Base-by-base conservation (phyloP, 2,329 filamentous ascomycete genomes). In the Diaporthe sp. region DNA sequence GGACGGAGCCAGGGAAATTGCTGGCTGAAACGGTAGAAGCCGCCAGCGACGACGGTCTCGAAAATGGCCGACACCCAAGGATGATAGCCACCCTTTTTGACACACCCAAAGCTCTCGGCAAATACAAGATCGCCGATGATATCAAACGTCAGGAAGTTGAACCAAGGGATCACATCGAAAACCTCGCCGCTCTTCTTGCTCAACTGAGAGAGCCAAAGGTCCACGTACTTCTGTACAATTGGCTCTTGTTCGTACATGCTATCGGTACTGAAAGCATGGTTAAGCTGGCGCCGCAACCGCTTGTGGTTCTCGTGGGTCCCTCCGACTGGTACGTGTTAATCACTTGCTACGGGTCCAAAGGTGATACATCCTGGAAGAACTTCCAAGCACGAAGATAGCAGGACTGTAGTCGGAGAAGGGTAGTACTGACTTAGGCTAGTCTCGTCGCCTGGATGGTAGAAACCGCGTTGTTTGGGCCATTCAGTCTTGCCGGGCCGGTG, bases 111-210 rank as follows among this genome's bases (percentile, higher is more conserved):
- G 0, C 78, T 75, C 58, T 78, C 78, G 15, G 75, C 77, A 34
- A 79, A 79, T 31, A 75, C 72, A 42, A 79, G 73, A 31, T 77
- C 76, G 31, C 78, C 77, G 8, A 78, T 79, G 15, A 79, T 73
- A 46, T 79, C 78, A 37, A 79, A 79, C 2, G 72, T 77, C 25
- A 67, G 62, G 34, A 73, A 82, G 65, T 82, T 79, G 71, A 75
- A 58, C 74, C 74, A 75, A 13, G n/a, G 60, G n/a, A 75, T 49
- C 7, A 75, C 2, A 10, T 75, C 44, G 34, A 75, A 60, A 0
- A 6, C 5, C 51, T 75, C 70, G 31, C 70, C 74, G n/a, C 12
- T 44, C 49, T 65, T 72, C 70, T 73, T 46, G n/a, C 68, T 25
- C 28, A 73, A 42, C 9, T 61, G 70, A 44, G 37, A 53, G 42